Percentiles rank a stretch among this genome's conserved stretches.
Evolutionary conservation across 768 basidiomycete genomes (phyloP).

Genomic region (Daedalea quercina): DNA sequence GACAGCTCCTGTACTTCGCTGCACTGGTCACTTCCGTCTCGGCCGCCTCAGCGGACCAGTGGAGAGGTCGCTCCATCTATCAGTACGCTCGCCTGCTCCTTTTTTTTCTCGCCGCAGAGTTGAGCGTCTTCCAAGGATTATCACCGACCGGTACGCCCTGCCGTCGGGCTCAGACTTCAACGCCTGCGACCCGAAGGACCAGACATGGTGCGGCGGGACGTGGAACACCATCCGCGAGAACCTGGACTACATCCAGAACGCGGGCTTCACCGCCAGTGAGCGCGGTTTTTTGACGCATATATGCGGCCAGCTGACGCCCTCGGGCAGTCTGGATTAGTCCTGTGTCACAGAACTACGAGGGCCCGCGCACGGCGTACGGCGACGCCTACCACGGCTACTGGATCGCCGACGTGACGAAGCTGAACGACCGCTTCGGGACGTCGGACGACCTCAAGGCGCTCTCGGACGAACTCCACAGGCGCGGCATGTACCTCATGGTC

Average conservation of each 20-base stretch:
- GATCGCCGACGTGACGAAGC: conserved; percentile 58
- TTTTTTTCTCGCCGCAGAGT: not conserved
- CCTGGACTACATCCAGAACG: conserved; percentile 80
- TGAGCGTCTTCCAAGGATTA: conserved; percentile 29
- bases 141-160: conserved; percentile 74
- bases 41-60: conserved; percentile 65
- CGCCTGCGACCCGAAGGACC: conserved; percentile 50
- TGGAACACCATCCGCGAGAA: conserved; percentile 70
- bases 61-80: conserved; percentile 75
- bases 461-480: conserved; percentile 55
- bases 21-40: conserved; percentile 26
- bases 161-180: conserved; percentile 44
- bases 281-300: conserved; percentile 2
- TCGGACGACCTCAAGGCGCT: conserved; percentile 66
- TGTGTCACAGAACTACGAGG: conserved; percentile 71
- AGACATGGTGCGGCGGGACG: conserved; percentile 84
- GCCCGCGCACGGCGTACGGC: conserved; percentile 64
- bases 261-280: conserved; percentile 73
- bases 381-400: conserved; percentile 88
- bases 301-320: not conserved
- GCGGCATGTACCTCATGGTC: conserved; percentile 84
- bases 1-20: conserved; percentile 22
- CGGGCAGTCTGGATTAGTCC: conserved; percentile 76
- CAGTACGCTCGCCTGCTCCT: conserved; percentile 45
- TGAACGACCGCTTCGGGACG: conserved; percentile 71